These are phyloP conservation scores for Amanita pallidorosea DNA, from an alignment of 768 basidiomycete species.

Conservation along the genomic window DNA sequence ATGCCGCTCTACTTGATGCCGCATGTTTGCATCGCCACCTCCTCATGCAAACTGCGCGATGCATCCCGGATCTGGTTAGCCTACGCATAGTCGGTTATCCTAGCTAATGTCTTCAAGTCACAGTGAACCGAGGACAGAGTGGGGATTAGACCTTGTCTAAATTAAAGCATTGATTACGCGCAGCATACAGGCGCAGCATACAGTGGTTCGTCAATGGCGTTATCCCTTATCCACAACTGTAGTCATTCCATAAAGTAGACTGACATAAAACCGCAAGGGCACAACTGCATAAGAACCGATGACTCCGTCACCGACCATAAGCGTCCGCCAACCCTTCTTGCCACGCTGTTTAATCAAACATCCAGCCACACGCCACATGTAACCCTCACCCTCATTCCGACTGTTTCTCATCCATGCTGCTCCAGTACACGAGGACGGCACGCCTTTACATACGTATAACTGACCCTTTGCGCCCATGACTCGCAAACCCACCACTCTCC, in stretches of 20 bases:
- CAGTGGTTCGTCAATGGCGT: neutral
- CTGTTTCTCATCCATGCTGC: neutral
- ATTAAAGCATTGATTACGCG: neutral
- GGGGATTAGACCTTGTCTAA: neutral
- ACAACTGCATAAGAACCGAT: neutral
- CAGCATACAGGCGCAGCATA: too few species aligned
- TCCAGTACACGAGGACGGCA: constrained; percentile 1
- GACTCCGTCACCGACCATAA: too few species aligned
- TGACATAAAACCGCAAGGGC: too few species aligned
- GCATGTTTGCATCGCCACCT: constrained; percentile 4
- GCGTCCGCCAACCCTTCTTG: neutral
- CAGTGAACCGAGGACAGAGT: neutral
- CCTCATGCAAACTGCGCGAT: neutral
- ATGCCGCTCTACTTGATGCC: neutral
- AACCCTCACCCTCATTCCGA: neutral
- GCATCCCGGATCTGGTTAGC: neutral
- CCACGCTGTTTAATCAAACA: neutral
- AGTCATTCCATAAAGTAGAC: neutral
- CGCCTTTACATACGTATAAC: constrained; percentile 3
- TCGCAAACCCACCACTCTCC: neutral
- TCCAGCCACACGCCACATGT: constrained; percentile 1
- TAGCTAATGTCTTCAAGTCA: neutral
- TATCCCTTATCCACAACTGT: neutral
- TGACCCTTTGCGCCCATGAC: neutral
- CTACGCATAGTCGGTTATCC: neutral